Conservation (phyloP, 257 asterid genomes). For the Solanum chilense region DNA sequence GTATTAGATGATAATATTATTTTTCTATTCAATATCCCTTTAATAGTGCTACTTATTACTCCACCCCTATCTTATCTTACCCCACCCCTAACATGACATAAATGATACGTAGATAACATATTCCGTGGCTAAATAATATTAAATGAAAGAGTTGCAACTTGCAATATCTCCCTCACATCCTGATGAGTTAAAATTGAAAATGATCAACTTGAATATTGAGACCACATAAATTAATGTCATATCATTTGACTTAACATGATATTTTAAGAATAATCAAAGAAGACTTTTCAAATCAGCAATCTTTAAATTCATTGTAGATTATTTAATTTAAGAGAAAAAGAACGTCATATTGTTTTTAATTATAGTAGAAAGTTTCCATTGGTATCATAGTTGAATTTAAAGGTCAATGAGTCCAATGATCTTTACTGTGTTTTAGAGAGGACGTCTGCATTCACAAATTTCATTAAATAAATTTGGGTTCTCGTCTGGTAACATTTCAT, state of each 20-base stretch:
- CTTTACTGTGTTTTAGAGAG: fast-evolving
- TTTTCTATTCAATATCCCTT: not conserved
- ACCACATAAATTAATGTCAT: not conserved
- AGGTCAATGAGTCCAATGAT: not conserved
- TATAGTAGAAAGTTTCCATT: not conserved
- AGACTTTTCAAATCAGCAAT: too few species aligned
- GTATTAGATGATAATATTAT: not conserved
- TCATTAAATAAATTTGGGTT: too few species aligned
- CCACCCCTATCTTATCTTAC: not conserved
- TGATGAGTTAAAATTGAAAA: not conserved
- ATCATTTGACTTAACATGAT: too few species aligned
- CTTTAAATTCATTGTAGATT: too few species aligned
- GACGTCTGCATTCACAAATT: too few species aligned
- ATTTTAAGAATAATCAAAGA: too few species aligned
- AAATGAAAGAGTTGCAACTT: not conserved
- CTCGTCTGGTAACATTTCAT: too few species aligned
- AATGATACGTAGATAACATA: not conserved
- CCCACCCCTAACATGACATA: not conserved
- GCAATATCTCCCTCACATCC: not conserved
- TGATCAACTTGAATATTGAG: not conserved
- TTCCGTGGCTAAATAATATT: not conserved
- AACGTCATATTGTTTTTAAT: too few species aligned
- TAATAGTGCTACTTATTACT: not conserved
- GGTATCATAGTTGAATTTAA: not conserved
- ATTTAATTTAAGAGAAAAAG: too few species aligned